phyloP scores from a whole-genome alignment of 805 yeast species.

The Dipodascus albidus region DNA sequence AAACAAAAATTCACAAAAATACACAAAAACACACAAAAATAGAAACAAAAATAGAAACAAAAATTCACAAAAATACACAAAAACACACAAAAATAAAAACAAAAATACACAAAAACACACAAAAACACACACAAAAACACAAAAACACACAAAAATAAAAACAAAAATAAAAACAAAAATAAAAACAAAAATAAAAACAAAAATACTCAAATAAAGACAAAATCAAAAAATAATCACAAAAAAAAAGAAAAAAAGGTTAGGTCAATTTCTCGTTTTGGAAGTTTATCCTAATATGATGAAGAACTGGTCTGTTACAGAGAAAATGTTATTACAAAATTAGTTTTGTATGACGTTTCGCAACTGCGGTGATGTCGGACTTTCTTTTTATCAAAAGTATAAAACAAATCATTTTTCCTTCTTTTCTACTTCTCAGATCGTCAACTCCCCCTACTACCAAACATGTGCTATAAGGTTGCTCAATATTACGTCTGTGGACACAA shows the following conservation, averaged over 20 bases:
- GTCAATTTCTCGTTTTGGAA: neutral
- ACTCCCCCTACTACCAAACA: neutral
- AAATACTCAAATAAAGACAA: neutral
- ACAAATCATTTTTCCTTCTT: neutral
- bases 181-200: neutral
- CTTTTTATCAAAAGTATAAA: neutral
- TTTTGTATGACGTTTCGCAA: neutral
- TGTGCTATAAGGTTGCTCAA: neutral
- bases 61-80: neutral
- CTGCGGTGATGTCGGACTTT: neutral
- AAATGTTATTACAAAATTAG: neutral
- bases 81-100: neutral
- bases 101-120: neutral
- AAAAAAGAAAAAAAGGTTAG: neutral
- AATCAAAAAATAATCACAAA: neutral
- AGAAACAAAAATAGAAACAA: neutral
- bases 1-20: neutral
- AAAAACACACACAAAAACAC: too few species aligned
- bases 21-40: neutral
- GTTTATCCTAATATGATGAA: neutral
- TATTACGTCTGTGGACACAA: neutral
- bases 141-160: too few species aligned
- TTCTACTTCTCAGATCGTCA: neutral
- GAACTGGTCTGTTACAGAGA: neutral
- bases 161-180: too few species aligned